Base-by-base conservation (phyloP, 257 asterid genomes). In the Cruciata laevipes region DNA sequence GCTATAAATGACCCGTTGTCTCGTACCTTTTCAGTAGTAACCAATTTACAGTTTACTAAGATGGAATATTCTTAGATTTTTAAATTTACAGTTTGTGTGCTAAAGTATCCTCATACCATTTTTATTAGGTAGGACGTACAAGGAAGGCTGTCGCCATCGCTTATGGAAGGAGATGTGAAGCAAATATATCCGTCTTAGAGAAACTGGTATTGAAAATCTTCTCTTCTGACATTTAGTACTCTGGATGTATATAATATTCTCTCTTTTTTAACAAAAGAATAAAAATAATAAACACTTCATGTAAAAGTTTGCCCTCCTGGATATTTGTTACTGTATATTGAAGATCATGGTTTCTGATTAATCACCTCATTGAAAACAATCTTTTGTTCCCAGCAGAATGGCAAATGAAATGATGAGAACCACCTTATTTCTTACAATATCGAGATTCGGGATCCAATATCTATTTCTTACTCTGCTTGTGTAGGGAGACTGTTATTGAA, bases 161-260 rank as follows among this genome's bases (percentile, higher is more conserved):
- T 75, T 90, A 88, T 82, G 99, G 97, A 58, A 75, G 75, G 81
- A 88, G 95, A 82, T 88, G 97, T 61, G 88, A 85, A 80, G 88
- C 73, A 65, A 93, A 90, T 78, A 77, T 93, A 65, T 32, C 84
- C 38, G 69, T 90, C 73, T 74, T 93, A 76, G 95, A 93, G 81
- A 87, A 86, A 58, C 80, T 93, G 96, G 97, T 93, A 88, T 35
- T 35, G 4, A 68, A 49, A 14, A 16, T n/a, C 32, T 66, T 17
- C 27, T 66, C 33, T n/a, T n/a, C 67, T 9, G 25, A 20, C 31
- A 13, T 23, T 30, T 58, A 47, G 20, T 37, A 37, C 42, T 37
- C 40, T 10, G 9, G 7, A 10, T 31, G 4, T 44, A 30, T 3
- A 47, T 3, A 44, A 27, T 25, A 16, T 8, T 24, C 35, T 25